Conservation (phyloP, 1,139 yeast species). For the Kazachstania sp. region DNA sequence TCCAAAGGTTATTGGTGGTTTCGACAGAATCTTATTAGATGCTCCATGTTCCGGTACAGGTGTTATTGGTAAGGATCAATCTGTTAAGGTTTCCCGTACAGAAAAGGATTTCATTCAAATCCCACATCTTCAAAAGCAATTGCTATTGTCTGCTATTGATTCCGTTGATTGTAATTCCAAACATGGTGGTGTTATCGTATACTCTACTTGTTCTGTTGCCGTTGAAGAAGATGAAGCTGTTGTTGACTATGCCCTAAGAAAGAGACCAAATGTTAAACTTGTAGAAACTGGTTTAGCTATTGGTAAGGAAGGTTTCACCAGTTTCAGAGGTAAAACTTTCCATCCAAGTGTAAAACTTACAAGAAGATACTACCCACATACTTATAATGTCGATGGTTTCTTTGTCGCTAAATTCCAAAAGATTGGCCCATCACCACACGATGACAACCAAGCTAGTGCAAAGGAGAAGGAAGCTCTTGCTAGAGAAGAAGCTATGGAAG, state of each 20-base stretch:
- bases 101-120: conserved; percentile 95
- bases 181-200: conserved; percentile 91
- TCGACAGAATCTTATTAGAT: conserved; percentile 88
- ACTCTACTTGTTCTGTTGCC: conserved; percentile 96
- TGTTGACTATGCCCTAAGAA: conserved; percentile 93
- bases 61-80: conserved; percentile 95
- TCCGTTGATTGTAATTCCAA: conserved; percentile 89
- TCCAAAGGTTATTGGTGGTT: conserved; percentile 97
- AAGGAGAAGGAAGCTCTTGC: conserved; percentile 76
- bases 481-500: conserved; percentile 62
- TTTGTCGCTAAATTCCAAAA: conserved; percentile 94
- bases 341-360: conserved; percentile 69
- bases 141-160: conserved; percentile 89
- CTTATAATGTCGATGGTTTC: conserved; percentile 97
- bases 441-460: conserved; percentile 80
- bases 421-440: conserved; percentile 78
- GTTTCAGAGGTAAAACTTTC: conserved; percentile 88
- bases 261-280: conserved; percentile 90
- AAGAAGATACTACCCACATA: conserved; percentile 95
- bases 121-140: conserved; percentile 93
- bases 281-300: conserved; percentile 91
- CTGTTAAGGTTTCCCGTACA: conserved; percentile 86
- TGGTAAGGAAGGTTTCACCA: conserved; percentile 93
- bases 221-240: conserved; percentile 98
- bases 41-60: conserved; percentile 99